Evolutionary conservation across 208 protist genomes (phyloP), one percentile per base, ranked within the genome.

Genomic region (Phytomonas sp.): DNA sequence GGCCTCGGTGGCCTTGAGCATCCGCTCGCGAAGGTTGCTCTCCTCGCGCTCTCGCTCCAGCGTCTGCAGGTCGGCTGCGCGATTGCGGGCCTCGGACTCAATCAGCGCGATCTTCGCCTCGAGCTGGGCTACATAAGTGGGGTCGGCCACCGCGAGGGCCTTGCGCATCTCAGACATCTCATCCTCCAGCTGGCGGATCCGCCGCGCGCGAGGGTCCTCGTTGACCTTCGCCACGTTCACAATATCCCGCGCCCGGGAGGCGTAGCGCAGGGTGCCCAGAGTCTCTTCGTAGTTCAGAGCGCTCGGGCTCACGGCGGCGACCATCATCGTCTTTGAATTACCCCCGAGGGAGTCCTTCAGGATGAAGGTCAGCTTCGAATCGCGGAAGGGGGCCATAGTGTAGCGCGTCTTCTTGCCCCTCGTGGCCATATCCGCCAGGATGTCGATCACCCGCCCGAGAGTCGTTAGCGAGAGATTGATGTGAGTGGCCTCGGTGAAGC

Each of bases 271-370:
- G 12, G 92, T 98, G 11, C 77, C 77, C 12, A 88, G 68, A 36
- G 84, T 97, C 70, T 98, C 94, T 3, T 96, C 93, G 49, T 86
- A 87, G 69, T 94, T 84, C 29, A 82, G 52, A n/a, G 70, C 65
- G 59, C 79, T 76, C n/a, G 95, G 97, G 31, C 80, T 89, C 16
- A 98, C 74, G 4, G 92, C 91, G 16, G 94, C 95, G 30, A 98
- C 88, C 93, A 98, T 98, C 59, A 87, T 84, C 14, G 97, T 98
- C 69, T 96, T 97, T 36, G 76, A 83, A 69, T 89, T 89, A 3
- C 90, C 90, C 61, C 88, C 88, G 14, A 95, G 69, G 12, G 79
- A 89, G 68, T 96, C 88, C 79, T 82, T 89, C 71, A 96, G 64
- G 33, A 94, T 65, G 78, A 83, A 92, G 29, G 91, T 96, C 40